Evolutionary conservation across 2,329 filamentous ascomycete species (phyloP), one percentile per base, ranked within the genome.

Genomic region (Neobulgaria alba): DNA sequence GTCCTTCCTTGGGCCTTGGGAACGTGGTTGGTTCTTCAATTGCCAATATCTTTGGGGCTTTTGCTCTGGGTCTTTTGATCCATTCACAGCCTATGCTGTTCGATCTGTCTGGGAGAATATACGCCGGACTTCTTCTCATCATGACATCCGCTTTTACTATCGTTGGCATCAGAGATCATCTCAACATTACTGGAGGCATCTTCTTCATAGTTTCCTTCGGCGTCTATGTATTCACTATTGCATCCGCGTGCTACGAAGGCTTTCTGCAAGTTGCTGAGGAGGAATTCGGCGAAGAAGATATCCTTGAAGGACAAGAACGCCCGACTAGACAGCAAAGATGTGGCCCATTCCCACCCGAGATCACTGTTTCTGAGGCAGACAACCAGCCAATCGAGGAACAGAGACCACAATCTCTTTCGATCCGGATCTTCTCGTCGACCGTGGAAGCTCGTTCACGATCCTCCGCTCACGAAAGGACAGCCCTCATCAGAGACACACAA

Each of bases 21-120:
- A 75, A 73, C 48, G 61, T 73, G 30, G 53, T 73, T 47, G 71
- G 71, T 5, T 70, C 68, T 8, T 60, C 63, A 29, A 68, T 74
- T 31, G 71, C 69, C 33, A 74, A 74, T 41, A 68, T 73, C 37
- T 61, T 73, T 2, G 71, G 71, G n/a, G 71, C 69, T 9, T 74
- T 74, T 48, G 69, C 68, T 1, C 57, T 74, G 1, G 70, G 69
- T 3, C 58, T 75, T 2, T 48, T 73, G 1, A 66, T 63, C 47
- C 57, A 63, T 41, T 48, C 53, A 9, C 46, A 51, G 5, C 47
- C 47, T 1, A 50, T 62, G 2, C 32, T 37, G 1, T 73, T 71
- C 43, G 70, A 72, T 45, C 46, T 52, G n/a, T 71, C 65, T 46
- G 61, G 68, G 3, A 67, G 63, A 46, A 55, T 69, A n/a, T 73